These are phyloP conservation scores for Trichoderma gracile DNA, from an alignment of 2,329 filamentous ascomycete genomes.

Conservation along the genomic window DNA sequence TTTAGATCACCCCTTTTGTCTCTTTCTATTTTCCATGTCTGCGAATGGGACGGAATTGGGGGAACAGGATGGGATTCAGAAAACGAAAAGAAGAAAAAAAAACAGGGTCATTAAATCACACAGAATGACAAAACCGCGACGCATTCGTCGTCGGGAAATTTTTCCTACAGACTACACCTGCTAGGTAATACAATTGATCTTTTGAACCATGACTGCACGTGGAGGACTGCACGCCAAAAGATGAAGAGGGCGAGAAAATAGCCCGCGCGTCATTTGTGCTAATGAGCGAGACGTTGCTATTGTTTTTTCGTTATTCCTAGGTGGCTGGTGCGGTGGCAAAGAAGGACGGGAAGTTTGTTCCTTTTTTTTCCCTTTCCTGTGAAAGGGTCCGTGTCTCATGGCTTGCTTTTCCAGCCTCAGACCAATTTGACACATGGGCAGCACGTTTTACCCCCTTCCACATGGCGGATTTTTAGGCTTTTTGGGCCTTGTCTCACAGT, in stretches of 20 bases:
- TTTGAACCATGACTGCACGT: background rate
- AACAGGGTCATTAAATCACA: constrained; percentile 15
- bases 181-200: constrained; percentile 15
- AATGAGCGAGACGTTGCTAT: too few species aligned
- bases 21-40: background rate
- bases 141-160: constrained; percentile 1
- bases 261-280: too few species aligned
- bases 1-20: constrained; percentile 9
- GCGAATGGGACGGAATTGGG: background rate
- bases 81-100: background rate
- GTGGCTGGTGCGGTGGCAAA: too few species aligned
- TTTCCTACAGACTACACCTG: background rate
- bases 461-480: constrained; percentile 1
- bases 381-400: background rate
- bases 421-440: background rate
- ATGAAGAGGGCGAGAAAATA: too few species aligned
- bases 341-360: background rate
- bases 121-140: constrained; percentile 18
- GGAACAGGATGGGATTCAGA: constrained; percentile 17
- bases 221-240: too few species aligned
- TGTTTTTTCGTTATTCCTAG: too few species aligned
- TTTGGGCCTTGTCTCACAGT: background rate
- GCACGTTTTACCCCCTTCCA: background rate
- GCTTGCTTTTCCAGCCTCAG: too few species aligned
- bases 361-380: background rate